A percentile compares a stretch with the other conserved stretches of the same genome.
Conservation (phyloP, 805 yeast species). For the Suhomyces sp. region DNA sequence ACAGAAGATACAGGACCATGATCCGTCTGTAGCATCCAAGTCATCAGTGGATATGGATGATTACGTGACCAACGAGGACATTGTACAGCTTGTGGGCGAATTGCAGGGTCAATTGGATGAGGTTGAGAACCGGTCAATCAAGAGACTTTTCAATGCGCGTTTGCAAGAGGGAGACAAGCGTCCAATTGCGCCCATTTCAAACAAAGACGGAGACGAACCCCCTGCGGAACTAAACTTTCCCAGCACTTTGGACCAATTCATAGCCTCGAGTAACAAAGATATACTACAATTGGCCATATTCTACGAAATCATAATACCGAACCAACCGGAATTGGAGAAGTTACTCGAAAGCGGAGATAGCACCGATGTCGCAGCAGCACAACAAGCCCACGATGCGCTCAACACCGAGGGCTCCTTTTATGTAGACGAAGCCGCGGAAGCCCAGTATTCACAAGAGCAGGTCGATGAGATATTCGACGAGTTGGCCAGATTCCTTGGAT, state of each 20-base stretch:
- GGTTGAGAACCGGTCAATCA: constrained; percentile 71
- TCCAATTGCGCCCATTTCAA: constrained; percentile 64
- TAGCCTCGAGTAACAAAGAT: constrained; percentile 40
- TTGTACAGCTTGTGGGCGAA: constrained; percentile 84
- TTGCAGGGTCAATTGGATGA: constrained; percentile 82
- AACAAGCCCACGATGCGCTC: constrained; percentile 3
- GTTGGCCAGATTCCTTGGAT: constrained; percentile 67
- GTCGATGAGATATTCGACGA: constrained; percentile 56
- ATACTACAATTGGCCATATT: constrained; percentile 60
- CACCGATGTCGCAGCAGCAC: constrained; percentile 1
- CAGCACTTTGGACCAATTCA: constrained; percentile 50
- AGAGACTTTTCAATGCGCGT: constrained; percentile 65
- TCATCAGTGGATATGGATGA: constrained; percentile 41
- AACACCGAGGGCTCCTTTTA: constrained; percentile 6
- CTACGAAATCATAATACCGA: constrained; percentile 73
- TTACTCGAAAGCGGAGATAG: constrained; percentile 14
- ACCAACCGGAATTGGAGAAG: constrained; percentile 34
- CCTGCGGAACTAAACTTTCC: constrained; percentile 51
- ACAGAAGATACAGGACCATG: constrained; percentile 15
- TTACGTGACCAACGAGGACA: constrained; percentile 76
- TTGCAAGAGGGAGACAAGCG: constrained; percentile 38
- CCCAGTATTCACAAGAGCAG: constrained; percentile 42
- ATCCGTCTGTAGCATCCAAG: constrained; percentile 11
- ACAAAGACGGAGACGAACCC: constrained; percentile 75
- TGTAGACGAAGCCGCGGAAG: constrained; percentile 18